Conservation (phyloP, 768 basidiomycete genomes). For the Cyathus striatus region DNA sequence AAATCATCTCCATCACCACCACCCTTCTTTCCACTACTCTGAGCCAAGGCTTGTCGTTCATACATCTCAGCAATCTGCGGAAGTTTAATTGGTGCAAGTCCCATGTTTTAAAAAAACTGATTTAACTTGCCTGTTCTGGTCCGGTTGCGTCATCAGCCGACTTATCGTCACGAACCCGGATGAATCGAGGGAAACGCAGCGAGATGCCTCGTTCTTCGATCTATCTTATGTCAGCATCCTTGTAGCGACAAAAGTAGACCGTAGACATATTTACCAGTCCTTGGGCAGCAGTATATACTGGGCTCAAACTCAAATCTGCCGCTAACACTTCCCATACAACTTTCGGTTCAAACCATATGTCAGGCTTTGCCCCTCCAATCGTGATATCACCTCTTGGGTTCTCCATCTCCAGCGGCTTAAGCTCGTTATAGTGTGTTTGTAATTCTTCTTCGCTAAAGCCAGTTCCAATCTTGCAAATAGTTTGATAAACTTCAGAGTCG, state of each 20-base stretch:
- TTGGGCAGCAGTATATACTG: constrained; percentile 92
- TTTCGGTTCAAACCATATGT: constrained; percentile 97
- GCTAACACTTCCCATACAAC: constrained; percentile 98
- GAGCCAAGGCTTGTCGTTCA: constrained; percentile 78
- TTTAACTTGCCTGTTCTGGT: constrained; percentile 72
- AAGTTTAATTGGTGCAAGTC: not conserved
- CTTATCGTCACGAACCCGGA: constrained; percentile 92
- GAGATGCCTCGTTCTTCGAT: constrained; percentile 91
- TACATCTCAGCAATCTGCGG: constrained; percentile 90
- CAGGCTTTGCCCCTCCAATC: constrained; percentile 90
- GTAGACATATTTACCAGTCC: constrained; percentile 58
- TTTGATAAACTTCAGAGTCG: constrained; percentile 92
- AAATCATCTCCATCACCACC: constrained; percentile 74
- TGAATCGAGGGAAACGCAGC: constrained; percentile 92
- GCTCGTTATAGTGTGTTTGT: constrained; percentile 70
- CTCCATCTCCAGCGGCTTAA: constrained; percentile 71
- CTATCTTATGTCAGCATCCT: constrained; percentile 31
- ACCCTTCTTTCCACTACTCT: constrained; percentile 60
- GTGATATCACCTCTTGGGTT: constrained; percentile 81
- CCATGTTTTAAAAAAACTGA: not conserved
- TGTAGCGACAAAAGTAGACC: not conserved
- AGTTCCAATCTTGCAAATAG: constrained; percentile 98
- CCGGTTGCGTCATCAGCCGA: constrained; percentile 87
- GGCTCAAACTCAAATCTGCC: constrained; percentile 94
- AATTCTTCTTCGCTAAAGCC: constrained; percentile 94